Percentiles rank a stretch among this genome's conserved stretches.
These are phyloP conservation scores for Metarhizium robertsii DNA, from an alignment of 2,329 filamentous ascomycete species.

Conservation along the genomic window DNA sequence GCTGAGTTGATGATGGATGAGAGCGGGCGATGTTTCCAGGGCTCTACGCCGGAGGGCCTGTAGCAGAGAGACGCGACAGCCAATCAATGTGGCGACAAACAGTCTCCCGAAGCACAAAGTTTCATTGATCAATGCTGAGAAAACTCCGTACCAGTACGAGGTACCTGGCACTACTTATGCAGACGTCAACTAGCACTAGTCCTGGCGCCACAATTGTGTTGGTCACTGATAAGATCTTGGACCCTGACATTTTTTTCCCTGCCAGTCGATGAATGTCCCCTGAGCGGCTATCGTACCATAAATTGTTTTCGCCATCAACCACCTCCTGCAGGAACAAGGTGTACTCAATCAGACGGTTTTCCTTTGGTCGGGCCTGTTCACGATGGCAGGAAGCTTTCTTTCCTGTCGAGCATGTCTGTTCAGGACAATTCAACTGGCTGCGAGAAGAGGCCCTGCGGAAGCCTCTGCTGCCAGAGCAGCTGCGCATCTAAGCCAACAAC, in stretches of 20 bases:
- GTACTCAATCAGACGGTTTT: background rate
- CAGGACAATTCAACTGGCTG: conserved; percentile 13
- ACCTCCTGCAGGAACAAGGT: background rate
- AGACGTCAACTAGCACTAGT: too few species aligned
- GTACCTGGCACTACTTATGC: too few species aligned
- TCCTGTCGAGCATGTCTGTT: conserved; percentile 18
- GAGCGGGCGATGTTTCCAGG: background rate
- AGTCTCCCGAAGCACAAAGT: background rate
- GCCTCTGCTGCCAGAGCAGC: background rate
- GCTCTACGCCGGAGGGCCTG: background rate
- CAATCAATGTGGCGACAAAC: background rate
- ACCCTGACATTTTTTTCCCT: too few species aligned
- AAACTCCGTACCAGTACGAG: too few species aligned
- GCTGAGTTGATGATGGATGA: background rate
- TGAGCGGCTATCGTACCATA: too few species aligned
- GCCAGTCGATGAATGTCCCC: too few species aligned
- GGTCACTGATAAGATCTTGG: conserved; percentile 7
- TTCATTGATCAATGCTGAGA: background rate
- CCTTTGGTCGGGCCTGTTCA: background rate
- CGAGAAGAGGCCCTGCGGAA: background rate
- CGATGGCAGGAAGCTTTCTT: conserved; percentile 19
- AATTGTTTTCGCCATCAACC: too few species aligned
- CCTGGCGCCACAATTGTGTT: too few species aligned
- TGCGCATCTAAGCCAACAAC: conserved; percentile 4
- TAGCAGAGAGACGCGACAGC: conserved; percentile 1